Evolutionary conservation across 345 rosid genomes (phyloP), one percentile per base, ranked within the genome.

Genomic region (Aquilaria malaccensis): DNA sequence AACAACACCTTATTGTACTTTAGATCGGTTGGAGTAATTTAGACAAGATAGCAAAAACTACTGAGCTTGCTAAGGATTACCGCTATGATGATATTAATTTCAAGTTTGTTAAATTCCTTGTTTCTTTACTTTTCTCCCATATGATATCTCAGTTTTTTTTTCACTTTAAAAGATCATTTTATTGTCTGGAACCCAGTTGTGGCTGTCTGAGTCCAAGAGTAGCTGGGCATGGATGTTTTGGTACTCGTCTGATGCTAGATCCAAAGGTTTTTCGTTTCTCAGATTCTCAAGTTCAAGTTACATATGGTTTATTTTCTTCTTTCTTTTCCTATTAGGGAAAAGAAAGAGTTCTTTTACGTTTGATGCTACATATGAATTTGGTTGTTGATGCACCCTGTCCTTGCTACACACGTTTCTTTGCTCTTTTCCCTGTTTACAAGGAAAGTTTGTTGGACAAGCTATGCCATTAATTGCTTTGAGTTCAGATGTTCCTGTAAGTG

Each of bases 151-250:
- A 12, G 57, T 66, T 55, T 15, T 49, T 11, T 30, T 22, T 22
- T 22, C 13, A 9, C 58, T 56, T 33, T 31, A 47, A 15, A 62
- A 52, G 41, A 6, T 22, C 22, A 33, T 59, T 30, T 56, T 48
- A 47, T 55, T 61, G 52, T 37, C 7, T 37, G 22, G 22, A 65
- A 57, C 10, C 63, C 66, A 94, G 97, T 75, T 90, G 99, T 68
- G 97, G 99, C 33, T 94, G 99, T 68, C 99, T 96, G 37, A 94
- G 99, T 78, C 95, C 96, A 46, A 90, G 50, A 78, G 99, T 94
- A 54, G 95, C 97, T 67, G 97, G 97, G 60, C 86, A 85, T 76
- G 97, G 99, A 12, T 94, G 99, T 73, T 94, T 94, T 74, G 99
- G 99, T 66, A 97, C 79, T 70, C 64, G 84, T 67, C 97, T 83